Conservation (phyloP, 2,329 filamentous ascomycete species). For the Cladosporium sp. region DNA sequence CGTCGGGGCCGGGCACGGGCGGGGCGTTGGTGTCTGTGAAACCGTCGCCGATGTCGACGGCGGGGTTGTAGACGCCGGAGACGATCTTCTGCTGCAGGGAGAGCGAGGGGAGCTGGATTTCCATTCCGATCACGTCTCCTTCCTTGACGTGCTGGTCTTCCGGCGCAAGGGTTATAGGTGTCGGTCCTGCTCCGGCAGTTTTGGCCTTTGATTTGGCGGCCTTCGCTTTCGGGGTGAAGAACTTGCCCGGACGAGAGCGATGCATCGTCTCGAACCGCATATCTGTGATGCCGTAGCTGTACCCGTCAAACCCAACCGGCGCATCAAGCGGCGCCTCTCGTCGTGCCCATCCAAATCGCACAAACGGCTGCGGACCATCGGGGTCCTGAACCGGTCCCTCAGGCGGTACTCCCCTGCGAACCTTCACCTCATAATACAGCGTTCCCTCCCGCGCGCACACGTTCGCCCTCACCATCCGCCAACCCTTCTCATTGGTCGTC, state of each 20-base stretch:
- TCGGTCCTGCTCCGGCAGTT: slow-evolving; percentile 47
- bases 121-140: slow-evolving; percentile 88
- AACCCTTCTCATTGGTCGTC: slow-evolving; percentile 86
- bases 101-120: slow-evolving; percentile 84
- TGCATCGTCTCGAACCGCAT: slow-evolving; percentile 86
- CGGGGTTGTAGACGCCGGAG: slow-evolving; percentile 78
- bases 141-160: slow-evolving; percentile 69
- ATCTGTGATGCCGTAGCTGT: slow-evolving; percentile 90
- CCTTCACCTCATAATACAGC: slow-evolving; percentile 90
- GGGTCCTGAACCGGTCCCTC: slow-evolving; percentile 35
- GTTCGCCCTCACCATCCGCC: slow-evolving; percentile 85
- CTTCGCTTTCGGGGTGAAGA: slow-evolving; percentile 46
- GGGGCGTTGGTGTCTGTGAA: slow-evolving; percentile 34
- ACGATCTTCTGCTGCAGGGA: slow-evolving; percentile 82
- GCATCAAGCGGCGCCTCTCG: slow-evolving; percentile 76
- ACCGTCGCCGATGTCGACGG: slow-evolving; percentile 61
- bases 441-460: slow-evolving; percentile 82
- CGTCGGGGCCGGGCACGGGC: slow-evolving; percentile 35
- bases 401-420: slow-evolving; percentile 66
- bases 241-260: slow-evolving; percentile 87
- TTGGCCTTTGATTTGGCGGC: slow-evolving; percentile 31
- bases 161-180: slow-evolving; percentile 22
- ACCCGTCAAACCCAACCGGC: slow-evolving; percentile 80
- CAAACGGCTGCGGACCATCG: slow-evolving; percentile 47
- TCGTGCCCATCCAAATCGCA: slow-evolving; percentile 81